Conservation (phyloP, 495 filamentous ascomycete species). For the Hyphodiscus hymeniophilus region DNA sequence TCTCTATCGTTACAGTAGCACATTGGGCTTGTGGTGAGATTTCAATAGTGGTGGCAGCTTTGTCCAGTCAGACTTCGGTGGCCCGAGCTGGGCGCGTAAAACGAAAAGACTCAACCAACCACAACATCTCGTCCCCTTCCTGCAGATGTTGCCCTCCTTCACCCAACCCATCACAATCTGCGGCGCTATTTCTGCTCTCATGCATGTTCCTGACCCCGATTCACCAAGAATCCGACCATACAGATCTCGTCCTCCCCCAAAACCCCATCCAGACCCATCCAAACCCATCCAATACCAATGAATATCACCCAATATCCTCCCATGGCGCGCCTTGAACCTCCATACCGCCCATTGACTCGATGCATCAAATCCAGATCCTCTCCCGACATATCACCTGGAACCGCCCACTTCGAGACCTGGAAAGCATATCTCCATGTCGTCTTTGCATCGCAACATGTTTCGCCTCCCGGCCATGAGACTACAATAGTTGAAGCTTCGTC, state of each 20-base stretch:
- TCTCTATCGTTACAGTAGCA: too few relatives aligned
- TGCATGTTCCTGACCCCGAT: background rate
- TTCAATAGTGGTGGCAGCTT: too few relatives aligned
- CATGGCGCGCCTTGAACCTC: background rate
- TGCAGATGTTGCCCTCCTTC: background rate
- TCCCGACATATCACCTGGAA: constrained; percentile 16
- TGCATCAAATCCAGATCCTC: background rate
- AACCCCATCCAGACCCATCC: too few relatives aligned
- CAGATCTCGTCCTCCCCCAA: too few relatives aligned
- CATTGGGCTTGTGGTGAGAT: too few relatives aligned
- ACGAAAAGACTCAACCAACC: too few relatives aligned
- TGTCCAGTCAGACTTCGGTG: too few relatives aligned
- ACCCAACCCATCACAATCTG: background rate
- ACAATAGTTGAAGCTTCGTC: constrained; percentile 1
- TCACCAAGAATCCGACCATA: too few relatives aligned
- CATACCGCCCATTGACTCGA: background rate
- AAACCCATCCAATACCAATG: background rate
- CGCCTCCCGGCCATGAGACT: constrained; percentile 7
- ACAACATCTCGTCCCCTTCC: too few relatives aligned
- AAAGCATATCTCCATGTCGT: constrained; percentile 8
- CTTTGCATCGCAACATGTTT: constrained; percentile 20
- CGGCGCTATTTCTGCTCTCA: background rate
- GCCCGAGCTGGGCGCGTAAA: too few relatives aligned
- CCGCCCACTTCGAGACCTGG: constrained; percentile 7
- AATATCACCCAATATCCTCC: background rate